These are phyloP conservation scores for Fraxinus dipetala DNA, from an alignment of 305 asterid genomes.

Conservation along the genomic window DNA sequence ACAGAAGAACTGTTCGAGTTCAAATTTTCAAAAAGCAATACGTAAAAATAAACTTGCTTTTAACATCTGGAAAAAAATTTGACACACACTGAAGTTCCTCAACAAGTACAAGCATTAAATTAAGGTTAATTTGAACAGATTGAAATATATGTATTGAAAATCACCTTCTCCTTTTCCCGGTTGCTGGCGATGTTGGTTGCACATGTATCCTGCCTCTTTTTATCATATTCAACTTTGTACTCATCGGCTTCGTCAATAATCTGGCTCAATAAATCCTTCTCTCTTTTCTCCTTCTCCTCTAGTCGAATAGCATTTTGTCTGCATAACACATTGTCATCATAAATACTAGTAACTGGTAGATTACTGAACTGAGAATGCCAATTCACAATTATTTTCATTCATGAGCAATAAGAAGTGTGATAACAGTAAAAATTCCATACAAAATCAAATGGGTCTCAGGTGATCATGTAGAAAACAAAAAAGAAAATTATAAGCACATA, in stretches of 20 bases:
- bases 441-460: not conserved
- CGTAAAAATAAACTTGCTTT: not conserved
- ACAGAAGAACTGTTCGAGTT: not conserved
- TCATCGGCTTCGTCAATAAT: constrained; percentile 65
- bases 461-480: not conserved
- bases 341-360: constrained; percentile 7
- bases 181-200: constrained; percentile 50
- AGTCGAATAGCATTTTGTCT: constrained; percentile 61
- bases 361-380: not conserved
- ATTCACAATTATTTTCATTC: not conserved
- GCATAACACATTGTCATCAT: constrained; percentile 21
- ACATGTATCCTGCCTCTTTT: constrained; percentile 45
- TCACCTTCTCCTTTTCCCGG: constrained; percentile 67
- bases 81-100: not conserved
- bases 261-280: constrained; percentile 54
- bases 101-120: not conserved
- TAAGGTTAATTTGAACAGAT: not conserved
- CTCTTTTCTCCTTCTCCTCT: constrained; percentile 72
- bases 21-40: not conserved
- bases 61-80: not conserved
- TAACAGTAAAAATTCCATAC: not conserved
- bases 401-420: not conserved
- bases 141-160: not conserved
- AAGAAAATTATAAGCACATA: not conserved
- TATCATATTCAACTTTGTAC: constrained; percentile 58